These are phyloP conservation scores for Neobulgaria alba DNA, from an alignment of 2,329 filamentous ascomycete species.

Conservation along the genomic window DNA sequence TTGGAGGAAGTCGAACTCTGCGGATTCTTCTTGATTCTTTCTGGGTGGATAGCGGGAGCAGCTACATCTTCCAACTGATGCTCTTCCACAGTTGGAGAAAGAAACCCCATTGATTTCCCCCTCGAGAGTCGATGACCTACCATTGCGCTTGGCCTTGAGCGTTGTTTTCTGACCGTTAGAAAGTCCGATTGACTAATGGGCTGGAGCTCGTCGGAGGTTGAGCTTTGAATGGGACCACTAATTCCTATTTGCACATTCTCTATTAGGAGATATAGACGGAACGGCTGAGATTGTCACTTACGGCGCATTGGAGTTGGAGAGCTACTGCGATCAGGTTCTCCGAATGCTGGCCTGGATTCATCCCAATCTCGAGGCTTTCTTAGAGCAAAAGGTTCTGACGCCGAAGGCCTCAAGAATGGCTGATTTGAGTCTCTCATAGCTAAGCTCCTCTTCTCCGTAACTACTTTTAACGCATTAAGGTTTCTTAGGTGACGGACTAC, in stretches of 20 bases:
- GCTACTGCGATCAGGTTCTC: constrained; percentile 18
- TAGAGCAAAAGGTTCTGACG: constrained; percentile 34
- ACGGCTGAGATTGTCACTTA: too few relatives aligned
- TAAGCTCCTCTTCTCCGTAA: constrained; percentile 8
- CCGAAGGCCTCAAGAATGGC: constrained; percentile 31
- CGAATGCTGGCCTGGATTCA: constrained; percentile 13
- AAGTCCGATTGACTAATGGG: constrained; percentile 5
- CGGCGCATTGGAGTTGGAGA: constrained; percentile 32
- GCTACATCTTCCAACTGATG: not conserved
- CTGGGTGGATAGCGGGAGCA: not conserved
- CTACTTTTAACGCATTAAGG: constrained; percentile 26
- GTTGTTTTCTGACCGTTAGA: constrained; percentile 21
- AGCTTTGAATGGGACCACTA: not conserved
- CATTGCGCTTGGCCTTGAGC: constrained; percentile 17
- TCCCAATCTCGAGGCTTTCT: constrained; percentile 33
- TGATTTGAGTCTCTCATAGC: constrained; percentile 10
- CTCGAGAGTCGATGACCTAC: constrained; percentile 16
- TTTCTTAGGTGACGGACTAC: constrained; percentile 51
- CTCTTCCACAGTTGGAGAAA: constrained; percentile 22
- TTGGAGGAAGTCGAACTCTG: not conserved
- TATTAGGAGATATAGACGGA: too few relatives aligned
- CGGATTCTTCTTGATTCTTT: not conserved
- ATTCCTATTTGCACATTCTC: constrained; percentile 5
- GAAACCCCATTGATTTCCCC: constrained; percentile 16
- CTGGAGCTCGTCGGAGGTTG: not conserved